Base-by-base conservation (phyloP, 345 rosid species). In the Hypericum perforatum region DNA sequence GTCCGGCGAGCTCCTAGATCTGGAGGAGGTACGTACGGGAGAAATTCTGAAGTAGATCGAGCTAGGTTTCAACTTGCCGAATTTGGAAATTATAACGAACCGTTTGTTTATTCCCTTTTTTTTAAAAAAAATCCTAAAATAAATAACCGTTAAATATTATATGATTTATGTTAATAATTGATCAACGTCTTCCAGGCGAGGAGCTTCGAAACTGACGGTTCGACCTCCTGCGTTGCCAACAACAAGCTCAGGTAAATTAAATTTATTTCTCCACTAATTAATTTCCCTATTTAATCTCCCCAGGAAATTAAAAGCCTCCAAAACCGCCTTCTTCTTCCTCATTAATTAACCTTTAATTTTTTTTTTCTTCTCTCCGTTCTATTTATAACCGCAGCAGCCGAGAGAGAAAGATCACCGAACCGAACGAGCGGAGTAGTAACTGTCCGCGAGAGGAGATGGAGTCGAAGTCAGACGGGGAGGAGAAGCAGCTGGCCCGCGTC, bases 1-100 rank as follows among this genome's bases (percentile, higher is more conserved):
- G 32, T 64, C 82, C 10, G 58, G 49, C 54, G 68, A 54, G 59
- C 56, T 71, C 13, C 54, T 53, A 73, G 91, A 83, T 83, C 86
- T 70, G 64, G 68, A 80, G 86, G 91, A 78, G 12, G n/a, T 22
- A 22, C 32, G 32, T n/a, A n/a, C n/a, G n/a, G n/a, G 32, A 1
- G 32, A 22, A 22, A 22, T 22, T 22, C 32, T n/a, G 32, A 1
- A 22, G 4, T 22, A 22, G 32, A 22, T 22, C 32, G 41, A 36
- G 6, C 39, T 36, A 53, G 68, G 45, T 57, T 61, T 49, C 54
- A 22, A 38, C 45, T 16, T 10, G 45, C 29, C 7, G 12, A 9
- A 13, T 37, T 13, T 42, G 11, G 42, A 1, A 10, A 49, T 52
- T 7, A 6, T 1, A 16, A 37, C 50, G 40, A 5, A 52, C 9